These are phyloP conservation scores for Gossypium raimondii DNA, from an alignment of 345 rosid species.

Conservation along the genomic window DNA sequence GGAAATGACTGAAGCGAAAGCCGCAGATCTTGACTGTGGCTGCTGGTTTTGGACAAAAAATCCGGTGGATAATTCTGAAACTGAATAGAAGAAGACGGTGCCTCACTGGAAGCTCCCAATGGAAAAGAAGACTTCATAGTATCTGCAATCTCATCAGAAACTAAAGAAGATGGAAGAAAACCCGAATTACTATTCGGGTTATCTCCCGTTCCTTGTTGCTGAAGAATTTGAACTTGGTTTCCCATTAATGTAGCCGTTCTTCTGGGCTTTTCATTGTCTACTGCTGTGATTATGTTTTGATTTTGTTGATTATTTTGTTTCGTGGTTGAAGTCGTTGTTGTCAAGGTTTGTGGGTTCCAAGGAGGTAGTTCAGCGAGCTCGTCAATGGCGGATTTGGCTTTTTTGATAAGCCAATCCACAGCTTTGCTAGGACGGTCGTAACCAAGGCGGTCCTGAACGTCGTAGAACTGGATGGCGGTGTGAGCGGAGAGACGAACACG, in stretches of 20 bases:
- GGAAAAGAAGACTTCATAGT: slow-evolving; percentile 73
- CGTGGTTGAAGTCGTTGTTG: slow-evolving; percentile 20
- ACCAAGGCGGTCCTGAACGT: slow-evolving; percentile 91
- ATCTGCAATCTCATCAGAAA: slow-evolving; percentile 76
- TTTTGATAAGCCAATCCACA: slow-evolving; percentile 87
- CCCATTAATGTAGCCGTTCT: neutral
- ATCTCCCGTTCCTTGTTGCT: slow-evolving; percentile 23
- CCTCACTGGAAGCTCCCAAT: slow-evolving; percentile 46
- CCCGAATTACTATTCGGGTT: slow-evolving; percentile 28
- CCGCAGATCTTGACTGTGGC: slow-evolving; percentile 79
- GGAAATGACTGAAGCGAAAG: slow-evolving; percentile 86
- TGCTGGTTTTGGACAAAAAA: slow-evolving; percentile 68
- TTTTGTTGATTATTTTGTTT: slow-evolving; percentile 17
- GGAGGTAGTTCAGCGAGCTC: slow-evolving; percentile 82
- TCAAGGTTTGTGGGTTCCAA: slow-evolving; percentile 44
- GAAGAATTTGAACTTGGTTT: slow-evolving; percentile 17
- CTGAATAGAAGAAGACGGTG: slow-evolving; percentile 41
- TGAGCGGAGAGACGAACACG: slow-evolving; percentile 90
- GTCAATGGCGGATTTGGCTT: slow-evolving; percentile 80
- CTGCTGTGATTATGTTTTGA: slow-evolving; percentile 13
- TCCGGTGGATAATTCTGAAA: slow-evolving; percentile 57
- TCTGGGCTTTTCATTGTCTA: slow-evolving; percentile 10
- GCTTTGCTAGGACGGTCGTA: slow-evolving; percentile 93
- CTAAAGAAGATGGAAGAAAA: slow-evolving; percentile 60
- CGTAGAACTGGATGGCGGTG: slow-evolving; percentile 94